Conservation (phyloP, 1,284 basidiomycete genomes). For the Sphagnurus paluster region DNA sequence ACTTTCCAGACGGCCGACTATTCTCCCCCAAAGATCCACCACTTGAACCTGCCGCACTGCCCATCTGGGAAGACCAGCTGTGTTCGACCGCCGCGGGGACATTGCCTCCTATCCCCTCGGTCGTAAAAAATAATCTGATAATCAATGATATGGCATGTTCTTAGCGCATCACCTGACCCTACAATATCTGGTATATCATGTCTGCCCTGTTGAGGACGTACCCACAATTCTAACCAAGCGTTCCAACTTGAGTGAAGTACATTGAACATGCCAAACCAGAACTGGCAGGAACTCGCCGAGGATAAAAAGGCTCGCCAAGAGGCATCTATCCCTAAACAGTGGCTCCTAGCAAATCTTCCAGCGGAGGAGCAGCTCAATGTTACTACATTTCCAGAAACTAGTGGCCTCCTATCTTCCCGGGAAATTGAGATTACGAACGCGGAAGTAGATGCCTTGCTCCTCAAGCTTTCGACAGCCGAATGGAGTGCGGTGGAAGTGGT, state of each 20-base stretch:
- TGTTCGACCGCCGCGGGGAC: too few relatives aligned
- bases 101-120: too few relatives aligned
- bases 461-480: conserved; percentile 43
- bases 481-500: conserved; percentile 71
- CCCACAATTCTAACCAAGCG: background rate
- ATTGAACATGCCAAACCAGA: conserved; percentile 7
- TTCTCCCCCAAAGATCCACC: too few relatives aligned
- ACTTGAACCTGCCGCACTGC: too few relatives aligned
- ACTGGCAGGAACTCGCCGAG: conserved; percentile 54
- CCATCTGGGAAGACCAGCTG: too few relatives aligned
- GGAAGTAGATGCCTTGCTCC: conserved; percentile 47
- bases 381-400: conserved; percentile 52
- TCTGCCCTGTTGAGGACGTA: background rate
- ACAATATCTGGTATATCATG: too few relatives aligned
- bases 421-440: conserved; percentile 71
- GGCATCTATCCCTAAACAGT: conserved; percentile 59
- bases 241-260: background rate
- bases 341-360: conserved; percentile 49
- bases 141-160: too few relatives aligned
- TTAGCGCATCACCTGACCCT: too few relatives aligned
- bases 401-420: conserved; percentile 55
- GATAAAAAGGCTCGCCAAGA: conserved; percentile 52
- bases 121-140: too few relatives aligned
- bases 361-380: conserved; percentile 50
- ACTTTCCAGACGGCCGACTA: too few relatives aligned